Percentiles rank a stretch among this genome's conserved stretches.
phyloP scores from a whole-genome alignment of 495 filamentous ascomycete species.

The Paragyromitra xinjiangensis region DNA sequence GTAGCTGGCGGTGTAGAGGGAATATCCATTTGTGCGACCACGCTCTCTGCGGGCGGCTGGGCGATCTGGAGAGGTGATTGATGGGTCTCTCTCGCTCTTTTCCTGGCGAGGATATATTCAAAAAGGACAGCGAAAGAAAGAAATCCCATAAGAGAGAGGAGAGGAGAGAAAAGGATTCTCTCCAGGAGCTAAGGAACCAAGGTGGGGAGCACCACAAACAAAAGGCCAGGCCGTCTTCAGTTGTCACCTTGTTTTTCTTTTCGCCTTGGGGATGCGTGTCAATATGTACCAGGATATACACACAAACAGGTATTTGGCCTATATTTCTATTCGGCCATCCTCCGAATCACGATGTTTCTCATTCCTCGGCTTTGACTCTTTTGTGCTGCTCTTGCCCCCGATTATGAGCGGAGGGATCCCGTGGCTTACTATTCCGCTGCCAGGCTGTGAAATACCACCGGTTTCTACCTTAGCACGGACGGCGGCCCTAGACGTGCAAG shows the following conservation, averaged over 20 bases:
- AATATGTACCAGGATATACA: slow-evolving; percentile 33
- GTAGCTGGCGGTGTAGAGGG: slow-evolving; percentile 6
- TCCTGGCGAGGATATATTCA: slow-evolving; percentile 1
- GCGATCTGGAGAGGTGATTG: background rate
- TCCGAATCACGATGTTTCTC: slow-evolving; percentile 45
- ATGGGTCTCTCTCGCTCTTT: background rate
- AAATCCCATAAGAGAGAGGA: slow-evolving; percentile 2
- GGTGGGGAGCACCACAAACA: slow-evolving; percentile 26
- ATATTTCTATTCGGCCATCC: slow-evolving; percentile 24
- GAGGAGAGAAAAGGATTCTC: slow-evolving; percentile 5
- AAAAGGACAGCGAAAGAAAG: slow-evolving; percentile 1
- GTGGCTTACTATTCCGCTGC: background rate
- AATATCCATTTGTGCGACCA: slow-evolving; percentile 26
- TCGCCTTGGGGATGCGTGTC: slow-evolving; percentile 26
- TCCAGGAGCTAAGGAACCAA: background rate
- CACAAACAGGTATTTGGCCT: slow-evolving; percentile 29
- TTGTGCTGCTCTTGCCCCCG: slow-evolving; percentile 30
- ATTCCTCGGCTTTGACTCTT: slow-evolving; percentile 46
- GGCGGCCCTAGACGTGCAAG: background rate
- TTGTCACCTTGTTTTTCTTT: slow-evolving; percentile 22
- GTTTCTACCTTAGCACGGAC: background rate
- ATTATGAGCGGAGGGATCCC: slow-evolving; percentile 6
- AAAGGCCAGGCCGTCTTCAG: slow-evolving; percentile 19
- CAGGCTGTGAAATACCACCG: background rate
- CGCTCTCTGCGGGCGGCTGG: slow-evolving; percentile 19